A percentile compares a stretch with the other conserved stretches of the same genome.
Evolutionary conservation across 2,329 filamentous ascomycete genomes (phyloP).

Genomic region (Dothideomycetidae sp.): DNA sequence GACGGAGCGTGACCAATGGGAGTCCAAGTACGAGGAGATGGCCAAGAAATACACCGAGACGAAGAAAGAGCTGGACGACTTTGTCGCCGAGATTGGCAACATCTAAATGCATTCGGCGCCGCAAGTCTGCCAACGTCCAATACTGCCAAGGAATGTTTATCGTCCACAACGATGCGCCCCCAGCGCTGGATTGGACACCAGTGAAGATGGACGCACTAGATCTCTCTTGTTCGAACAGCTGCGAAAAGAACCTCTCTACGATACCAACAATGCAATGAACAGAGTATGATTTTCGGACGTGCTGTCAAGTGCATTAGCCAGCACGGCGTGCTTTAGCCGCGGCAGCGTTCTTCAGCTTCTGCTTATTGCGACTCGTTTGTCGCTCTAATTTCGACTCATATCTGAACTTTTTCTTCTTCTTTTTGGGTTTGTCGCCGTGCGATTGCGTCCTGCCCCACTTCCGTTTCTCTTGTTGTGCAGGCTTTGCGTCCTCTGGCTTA

Average conservation of each 20-base stretch:
- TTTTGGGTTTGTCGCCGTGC: slow-evolving; percentile 37
- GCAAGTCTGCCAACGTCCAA: too few species aligned
- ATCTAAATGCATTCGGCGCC: too few species aligned
- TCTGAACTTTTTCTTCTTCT: slow-evolving; percentile 67
- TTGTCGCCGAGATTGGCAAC: slow-evolving; percentile 83
- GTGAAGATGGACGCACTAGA: slow-evolving; percentile 3
- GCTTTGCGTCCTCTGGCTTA: slow-evolving; percentile 18
- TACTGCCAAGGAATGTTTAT: too few species aligned
- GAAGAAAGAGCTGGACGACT: slow-evolving; percentile 83
- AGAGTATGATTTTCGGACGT: slow-evolving; percentile 7
- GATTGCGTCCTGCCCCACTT: slow-evolving; percentile 28
- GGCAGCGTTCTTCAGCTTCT: slow-evolving; percentile 56
- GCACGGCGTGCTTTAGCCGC: slow-evolving; percentile 45
- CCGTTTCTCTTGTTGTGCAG: slow-evolving; percentile 19
- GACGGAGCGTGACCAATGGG: slow-evolving; percentile 82
- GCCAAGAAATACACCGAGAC: slow-evolving; percentile 68
- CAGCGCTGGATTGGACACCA: neutral
- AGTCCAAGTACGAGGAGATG: slow-evolving; percentile 97
- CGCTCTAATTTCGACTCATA: slow-evolving; percentile 84
- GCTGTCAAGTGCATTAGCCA: slow-evolving; percentile 17
- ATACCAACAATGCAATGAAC: slow-evolving; percentile 11
- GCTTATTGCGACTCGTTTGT: slow-evolving; percentile 44
- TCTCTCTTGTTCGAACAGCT: slow-evolving; percentile 7
- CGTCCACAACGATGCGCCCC: neutral
- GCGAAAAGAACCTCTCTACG: slow-evolving; percentile 6